phyloP scores from a whole-genome alignment of 2,329 filamentous ascomycete genomes.

The Juglanconis juglandina region DNA sequence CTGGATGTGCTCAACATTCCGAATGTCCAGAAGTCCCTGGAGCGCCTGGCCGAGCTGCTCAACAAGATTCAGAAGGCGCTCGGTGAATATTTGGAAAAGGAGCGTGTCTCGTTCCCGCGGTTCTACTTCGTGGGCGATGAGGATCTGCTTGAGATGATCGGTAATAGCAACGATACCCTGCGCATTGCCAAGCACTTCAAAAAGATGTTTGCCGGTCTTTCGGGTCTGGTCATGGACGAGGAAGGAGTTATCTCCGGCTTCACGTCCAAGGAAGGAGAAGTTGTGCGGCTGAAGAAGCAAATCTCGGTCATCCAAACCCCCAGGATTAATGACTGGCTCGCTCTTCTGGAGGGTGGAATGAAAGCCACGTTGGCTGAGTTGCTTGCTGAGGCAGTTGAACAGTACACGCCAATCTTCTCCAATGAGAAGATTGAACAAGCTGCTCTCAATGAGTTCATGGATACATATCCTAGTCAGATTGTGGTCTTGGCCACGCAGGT shows the following conservation, averaged over 20 bases:
- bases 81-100: conserved; percentile 96
- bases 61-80: conserved; percentile 99
- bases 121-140: conserved; percentile 99
- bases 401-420: conserved; percentile 76
- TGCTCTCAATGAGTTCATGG: conserved; percentile 76
- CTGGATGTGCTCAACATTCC: conserved; percentile 94
- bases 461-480: conserved; percentile 84
- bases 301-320: conserved; percentile 92
- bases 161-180: conserved; percentile 95
- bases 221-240: conserved; percentile 85
- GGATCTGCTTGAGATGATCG: conserved; percentile 96
- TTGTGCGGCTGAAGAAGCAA: conserved; percentile 80
- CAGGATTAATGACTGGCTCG: conserved; percentile 98
- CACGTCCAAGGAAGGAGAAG: conserved; percentile 91
- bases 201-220: conserved; percentile 99
- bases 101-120: conserved; percentile 93
- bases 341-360: conserved; percentile 87
- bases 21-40: conserved; percentile 91
- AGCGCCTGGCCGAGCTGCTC: conserved; percentile 90
- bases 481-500: conserved; percentile 92
- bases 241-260: conserved; percentile 87
- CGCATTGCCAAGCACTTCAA: conserved; percentile 98
- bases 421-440: conserved; percentile 66
- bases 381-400: conserved; percentile 78
- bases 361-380: conserved; percentile 89